These are phyloP conservation scores for Kodamaea plutei DNA, from an alignment of 1,139 yeast species.

Conservation along the genomic window DNA sequence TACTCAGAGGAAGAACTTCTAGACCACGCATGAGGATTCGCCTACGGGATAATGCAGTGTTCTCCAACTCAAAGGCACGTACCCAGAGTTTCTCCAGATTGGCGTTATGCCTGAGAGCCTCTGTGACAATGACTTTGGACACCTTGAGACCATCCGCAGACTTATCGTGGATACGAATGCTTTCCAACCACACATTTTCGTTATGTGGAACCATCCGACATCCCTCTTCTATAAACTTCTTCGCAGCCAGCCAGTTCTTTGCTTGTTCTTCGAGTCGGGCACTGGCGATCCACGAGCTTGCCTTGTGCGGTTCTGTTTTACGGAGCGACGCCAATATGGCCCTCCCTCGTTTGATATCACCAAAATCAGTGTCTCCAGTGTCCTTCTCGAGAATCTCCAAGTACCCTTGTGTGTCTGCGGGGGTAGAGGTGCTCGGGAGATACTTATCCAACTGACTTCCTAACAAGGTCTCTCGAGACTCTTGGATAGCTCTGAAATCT, in stretches of 20 bases:
- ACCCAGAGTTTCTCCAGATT: constrained; percentile 67
- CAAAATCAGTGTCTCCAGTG: constrained; percentile 20
- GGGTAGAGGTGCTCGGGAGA: constrained; percentile 4
- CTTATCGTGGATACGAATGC: constrained; percentile 57
- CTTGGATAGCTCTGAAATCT: constrained; percentile 46
- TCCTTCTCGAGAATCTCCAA: constrained; percentile 5
- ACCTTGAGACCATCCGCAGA: constrained; percentile 36
- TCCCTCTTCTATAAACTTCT: constrained; percentile 62
- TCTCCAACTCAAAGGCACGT: constrained; percentile 63
- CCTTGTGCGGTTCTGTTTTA: constrained; percentile 66
- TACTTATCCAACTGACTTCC: constrained; percentile 42
- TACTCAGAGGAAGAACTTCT: constrained; percentile 46
- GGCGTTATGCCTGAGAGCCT: constrained; percentile 58
- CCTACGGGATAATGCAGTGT: constrained; percentile 38
- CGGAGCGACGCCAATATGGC: constrained; percentile 63
- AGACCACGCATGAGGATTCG: constrained; percentile 60
- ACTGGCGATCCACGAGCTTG: constrained; percentile 85
- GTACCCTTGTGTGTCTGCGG: constrained; percentile 4
- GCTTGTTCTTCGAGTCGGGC: constrained; percentile 76
- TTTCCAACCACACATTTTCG: constrained; percentile 83
- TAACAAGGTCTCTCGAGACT: constrained; percentile 51
- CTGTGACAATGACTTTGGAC: constrained; percentile 57
- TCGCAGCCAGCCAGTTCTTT: constrained; percentile 54
- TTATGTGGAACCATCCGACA: constrained; percentile 62
- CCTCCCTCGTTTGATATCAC: constrained; percentile 58